These are phyloP conservation scores for Triticum timopheevii DNA, from an alignment of 176 grass and related monocot genomes.

Conservation along the genomic window DNA sequence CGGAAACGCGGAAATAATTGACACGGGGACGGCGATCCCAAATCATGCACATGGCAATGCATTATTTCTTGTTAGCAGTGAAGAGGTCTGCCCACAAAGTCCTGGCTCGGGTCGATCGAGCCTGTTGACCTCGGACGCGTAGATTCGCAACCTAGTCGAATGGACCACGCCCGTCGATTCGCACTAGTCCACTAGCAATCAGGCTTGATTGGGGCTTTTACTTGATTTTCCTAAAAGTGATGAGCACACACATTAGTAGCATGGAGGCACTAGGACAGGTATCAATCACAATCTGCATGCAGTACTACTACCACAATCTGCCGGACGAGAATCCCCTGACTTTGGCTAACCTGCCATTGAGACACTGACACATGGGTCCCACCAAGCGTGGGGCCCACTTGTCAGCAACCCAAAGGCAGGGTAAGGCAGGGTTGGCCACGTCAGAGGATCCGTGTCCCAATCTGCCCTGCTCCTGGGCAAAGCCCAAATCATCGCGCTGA, in stretches of 20 bases:
- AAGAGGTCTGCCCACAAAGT: not conserved
- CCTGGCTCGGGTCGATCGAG: not conserved
- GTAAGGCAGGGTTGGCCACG: too few species aligned
- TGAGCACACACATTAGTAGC: not conserved
- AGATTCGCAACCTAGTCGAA: not conserved
- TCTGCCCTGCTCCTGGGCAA: not conserved
- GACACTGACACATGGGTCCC: too few species aligned
- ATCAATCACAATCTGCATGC: too few species aligned
- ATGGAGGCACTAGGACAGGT: too few species aligned
- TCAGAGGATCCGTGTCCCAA: too few species aligned
- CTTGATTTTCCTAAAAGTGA: not conserved
- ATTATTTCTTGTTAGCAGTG: too few species aligned
- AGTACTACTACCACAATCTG: not conserved
- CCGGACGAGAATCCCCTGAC: too few species aligned
- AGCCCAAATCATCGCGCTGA: not conserved
- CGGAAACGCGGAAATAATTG: not conserved
- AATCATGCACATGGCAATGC: not conserved
- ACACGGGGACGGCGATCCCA: not conserved
- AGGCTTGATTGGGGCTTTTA: not conserved
- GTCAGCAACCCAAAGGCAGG: too few species aligned
- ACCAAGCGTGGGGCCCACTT: too few species aligned
- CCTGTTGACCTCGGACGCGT: not conserved
- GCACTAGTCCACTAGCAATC: not conserved
- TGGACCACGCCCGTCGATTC: not conserved
- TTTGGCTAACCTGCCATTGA: too few species aligned